Percentiles rank a stretch among this genome's conserved stretches.
phyloP scores from a whole-genome alignment of 208 protist genomes.

The Herpetomonas samuelpessoai region DNA sequence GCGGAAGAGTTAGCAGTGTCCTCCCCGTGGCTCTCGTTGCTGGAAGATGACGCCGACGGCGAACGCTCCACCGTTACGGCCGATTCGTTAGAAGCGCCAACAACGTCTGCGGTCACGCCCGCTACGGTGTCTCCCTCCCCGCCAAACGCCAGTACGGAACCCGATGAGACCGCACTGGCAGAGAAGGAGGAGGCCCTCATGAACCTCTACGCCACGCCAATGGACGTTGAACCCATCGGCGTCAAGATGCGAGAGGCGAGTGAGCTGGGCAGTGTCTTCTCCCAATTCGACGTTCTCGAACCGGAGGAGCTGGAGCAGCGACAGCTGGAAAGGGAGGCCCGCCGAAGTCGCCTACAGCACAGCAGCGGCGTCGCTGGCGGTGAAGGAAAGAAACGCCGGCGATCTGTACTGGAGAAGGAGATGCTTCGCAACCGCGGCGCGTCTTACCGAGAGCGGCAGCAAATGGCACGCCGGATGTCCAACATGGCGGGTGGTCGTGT shows the following conservation, averaged over 20 bases:
- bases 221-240: conserved; percentile 66
- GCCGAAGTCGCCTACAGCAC: conserved; percentile 11
- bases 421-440: conserved; percentile 52
- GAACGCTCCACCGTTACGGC: neutral
- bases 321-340: conserved; percentile 15
- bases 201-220: conserved; percentile 68
- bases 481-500: conserved; percentile 73
- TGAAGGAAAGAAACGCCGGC: conserved; percentile 19
- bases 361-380: neutral
- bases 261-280: conserved; percentile 46
- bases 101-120: neutral
- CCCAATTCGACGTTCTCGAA: conserved; percentile 65
- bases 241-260: conserved; percentile 58
- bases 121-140: neutral
- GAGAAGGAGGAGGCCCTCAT: conserved; percentile 37
- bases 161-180: neutral
- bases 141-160: neutral
- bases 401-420: conserved; percentile 50
- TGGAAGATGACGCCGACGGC: neutral
- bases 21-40: conserved; percentile 12
- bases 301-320: conserved; percentile 36
- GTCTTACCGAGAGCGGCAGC: conserved; percentile 61
- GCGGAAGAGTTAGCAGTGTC: neutral
- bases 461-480: conserved; percentile 56
- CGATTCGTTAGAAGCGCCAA: neutral